phyloP scores from a whole-genome alignment of 106 monocot genomes.

The Ottelia alismoides region DNA sequence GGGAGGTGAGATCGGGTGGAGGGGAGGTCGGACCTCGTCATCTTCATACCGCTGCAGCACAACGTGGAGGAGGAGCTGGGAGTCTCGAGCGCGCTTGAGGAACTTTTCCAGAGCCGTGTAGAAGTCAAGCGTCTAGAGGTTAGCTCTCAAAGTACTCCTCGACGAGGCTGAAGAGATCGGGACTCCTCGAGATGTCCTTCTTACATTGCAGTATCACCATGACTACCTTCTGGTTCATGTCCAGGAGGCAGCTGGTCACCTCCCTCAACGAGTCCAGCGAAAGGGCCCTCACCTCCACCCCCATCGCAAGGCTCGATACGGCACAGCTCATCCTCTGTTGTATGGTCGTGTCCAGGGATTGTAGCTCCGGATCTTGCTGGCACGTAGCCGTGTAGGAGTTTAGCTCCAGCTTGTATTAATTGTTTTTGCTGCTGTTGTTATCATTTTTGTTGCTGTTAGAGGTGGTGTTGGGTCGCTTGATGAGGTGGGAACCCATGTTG shows the following conservation, averaged over 20 bases:
- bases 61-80: slow-evolving; percentile 74
- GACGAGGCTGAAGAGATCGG: slow-evolving; percentile 73
- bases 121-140: slow-evolving; percentile 81
- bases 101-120: slow-evolving; percentile 76
- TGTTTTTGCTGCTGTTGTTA: too few relatives aligned
- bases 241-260: slow-evolving; percentile 76
- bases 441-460: too few relatives aligned
- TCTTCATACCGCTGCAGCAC: slow-evolving; percentile 59
- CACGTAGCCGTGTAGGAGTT: slow-evolving; percentile 69
- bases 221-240: slow-evolving; percentile 96
- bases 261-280: slow-evolving; percentile 65
- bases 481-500: too few relatives aligned
- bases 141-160: slow-evolving; percentile 86
- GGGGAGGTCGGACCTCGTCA: too few relatives aligned
- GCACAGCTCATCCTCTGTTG: slow-evolving; percentile 77
- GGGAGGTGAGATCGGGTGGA: too few relatives aligned
- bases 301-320: slow-evolving; percentile 55
- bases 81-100: slow-evolving; percentile 62
- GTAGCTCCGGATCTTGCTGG: slow-evolving; percentile 53
- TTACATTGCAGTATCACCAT: slow-evolving; percentile 74
- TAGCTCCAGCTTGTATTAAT: too few relatives aligned
- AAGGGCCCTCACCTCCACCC: slow-evolving; percentile 57
- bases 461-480: too few relatives aligned
- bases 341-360: slow-evolving; percentile 53
- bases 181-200: slow-evolving; percentile 84